Evolutionary conservation across 106 monocot species (phyloP).

Genomic region (Acorus gramineus): DNA sequence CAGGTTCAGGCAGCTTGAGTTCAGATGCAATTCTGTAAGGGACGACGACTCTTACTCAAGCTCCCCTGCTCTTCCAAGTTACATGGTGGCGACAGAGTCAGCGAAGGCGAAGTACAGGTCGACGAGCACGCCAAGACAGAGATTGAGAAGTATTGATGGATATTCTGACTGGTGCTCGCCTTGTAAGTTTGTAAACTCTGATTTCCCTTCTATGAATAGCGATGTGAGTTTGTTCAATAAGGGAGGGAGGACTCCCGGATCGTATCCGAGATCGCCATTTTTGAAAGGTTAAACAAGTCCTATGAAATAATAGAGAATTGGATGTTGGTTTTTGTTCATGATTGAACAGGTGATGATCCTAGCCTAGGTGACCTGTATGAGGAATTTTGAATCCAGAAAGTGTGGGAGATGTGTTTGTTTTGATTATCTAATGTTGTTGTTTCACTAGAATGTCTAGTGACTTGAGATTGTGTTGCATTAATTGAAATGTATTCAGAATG

Average conservation of each 20-base stretch:
- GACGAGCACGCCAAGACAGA: conserved; percentile 64
- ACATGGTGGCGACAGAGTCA: conserved; percentile 72
- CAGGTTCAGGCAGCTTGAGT: conserved; percentile 19
- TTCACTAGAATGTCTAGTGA: too few species aligned
- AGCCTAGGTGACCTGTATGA: too few species aligned
- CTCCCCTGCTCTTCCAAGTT: conserved; percentile 52
- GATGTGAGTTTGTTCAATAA: conserved; percentile 12
- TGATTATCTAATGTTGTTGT: too few species aligned
- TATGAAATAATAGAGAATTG: neutral
- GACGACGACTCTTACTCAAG: conserved; percentile 51
- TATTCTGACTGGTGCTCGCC: conserved; percentile 18
- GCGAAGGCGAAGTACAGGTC: conserved; percentile 68
- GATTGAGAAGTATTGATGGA: conserved; percentile 12
- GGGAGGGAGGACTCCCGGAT: conserved; percentile 6
- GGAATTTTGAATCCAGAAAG: too few species aligned
- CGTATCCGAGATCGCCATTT: conserved; percentile 15
- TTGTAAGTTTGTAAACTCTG: conserved; percentile 20
- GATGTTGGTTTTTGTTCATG: too few species aligned
- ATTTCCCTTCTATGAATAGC: conserved; percentile 33
- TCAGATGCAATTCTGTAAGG: conserved; percentile 20
- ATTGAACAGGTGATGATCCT: too few species aligned
- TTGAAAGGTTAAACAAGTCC: conserved; percentile 3
- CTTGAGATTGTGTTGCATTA: too few species aligned
- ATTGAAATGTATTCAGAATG: too few species aligned
- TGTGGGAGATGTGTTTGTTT: too few species aligned